These are phyloP conservation scores for Heterobasidion occidentale DNA, from an alignment of 1,284 basidiomycete species.

Conservation along the genomic window DNA sequence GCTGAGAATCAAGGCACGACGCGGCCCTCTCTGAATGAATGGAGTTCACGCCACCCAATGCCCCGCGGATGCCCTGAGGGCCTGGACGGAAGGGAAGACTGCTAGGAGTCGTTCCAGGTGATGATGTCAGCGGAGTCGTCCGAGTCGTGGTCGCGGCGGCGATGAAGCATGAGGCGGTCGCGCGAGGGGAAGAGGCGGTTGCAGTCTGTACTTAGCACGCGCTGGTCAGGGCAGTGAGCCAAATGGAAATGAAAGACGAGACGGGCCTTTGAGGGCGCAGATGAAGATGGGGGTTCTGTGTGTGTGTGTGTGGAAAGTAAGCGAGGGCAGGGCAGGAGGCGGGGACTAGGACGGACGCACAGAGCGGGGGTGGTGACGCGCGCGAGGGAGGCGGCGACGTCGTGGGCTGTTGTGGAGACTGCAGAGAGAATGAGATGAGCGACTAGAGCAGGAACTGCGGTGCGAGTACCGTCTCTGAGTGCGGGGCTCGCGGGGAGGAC, in stretches of 20 bases:
- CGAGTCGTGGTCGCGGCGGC: slow-evolving; percentile 63
- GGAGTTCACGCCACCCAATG: no score
- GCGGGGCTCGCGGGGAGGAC: slow-evolving; percentile 45
- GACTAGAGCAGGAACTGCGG: no score
- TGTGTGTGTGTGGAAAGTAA: not conserved
- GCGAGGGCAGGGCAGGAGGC: not conserved
- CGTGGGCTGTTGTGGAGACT: slow-evolving; percentile 9
- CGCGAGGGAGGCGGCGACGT: slow-evolving; percentile 9
- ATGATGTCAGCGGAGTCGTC: slow-evolving; percentile 52
- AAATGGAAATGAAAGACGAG: no score
- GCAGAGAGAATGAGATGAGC: not conserved
- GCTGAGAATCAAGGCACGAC: no score
- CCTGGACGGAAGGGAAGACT: not conserved
- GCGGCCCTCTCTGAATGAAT: slow-evolving; percentile 6
- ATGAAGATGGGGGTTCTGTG: slow-evolving; percentile 13
- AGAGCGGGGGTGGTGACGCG: slow-evolving; percentile 10
- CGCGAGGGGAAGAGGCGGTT: slow-evolving; percentile 63
- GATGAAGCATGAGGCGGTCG: slow-evolving; percentile 61
- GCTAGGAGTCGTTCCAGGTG: slow-evolving; percentile 59
- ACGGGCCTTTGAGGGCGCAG: slow-evolving; percentile 5
- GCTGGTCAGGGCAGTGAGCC: not conserved
- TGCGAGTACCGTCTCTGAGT: slow-evolving; percentile 37
- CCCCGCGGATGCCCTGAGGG: no score
- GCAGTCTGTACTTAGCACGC: slow-evolving; percentile 43
- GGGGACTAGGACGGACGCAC: slow-evolving; percentile 4